Base-by-base conservation (phyloP, 495 filamentous ascomycete species). In the Saxophila tyrrhenica region DNA sequence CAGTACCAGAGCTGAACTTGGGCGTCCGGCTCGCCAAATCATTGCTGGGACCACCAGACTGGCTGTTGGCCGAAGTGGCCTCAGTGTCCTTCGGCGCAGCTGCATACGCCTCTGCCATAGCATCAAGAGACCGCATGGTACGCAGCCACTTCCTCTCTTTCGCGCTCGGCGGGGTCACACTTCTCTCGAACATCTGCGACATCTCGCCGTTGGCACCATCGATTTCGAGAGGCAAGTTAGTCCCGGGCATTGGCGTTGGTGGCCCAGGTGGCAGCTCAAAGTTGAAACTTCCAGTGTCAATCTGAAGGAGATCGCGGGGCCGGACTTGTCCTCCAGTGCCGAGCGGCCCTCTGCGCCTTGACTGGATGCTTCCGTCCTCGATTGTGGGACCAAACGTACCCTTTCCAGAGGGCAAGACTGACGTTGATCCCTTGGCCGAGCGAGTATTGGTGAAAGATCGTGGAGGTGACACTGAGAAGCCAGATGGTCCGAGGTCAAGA, bases 171-270 rank as follows among this genome's bases (percentile, higher is more conserved):
- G 48, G 19, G 3, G 25, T 57, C 25, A 57, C 54, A 19, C 48
- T 51, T 15, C 54, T 47, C 25, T 57, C 54, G 29, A 57, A 57
- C 25, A 57, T 13, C 13, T 50, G 10, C 24, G 39, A 32, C 17
- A 24, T 9, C 5, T 46, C 48, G 21, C 23, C 19, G 25, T 11
- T 41, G 21, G 24, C 22, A 23, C 55, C 55, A 42, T 58, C 56
- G 2, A 58, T 1, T 17, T 54, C 50, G 1, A 58, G 48, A 19
- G 43, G 2, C 1, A 58, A n/a, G 16, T 25, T 54, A 3, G 56
- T 58, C 16, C 50, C 51, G 3, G 56, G 56, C 51, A 58, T 58
- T 11, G 56, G 56, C 10, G 56, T 54, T 21, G 50, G 8, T 3
- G 29, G 56, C 23, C 3, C 42, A 2, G 43, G 19, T 20, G 42